Conservation (phyloP, 2,329 filamentous ascomycete genomes). For the Coniella lustricola region DNA sequence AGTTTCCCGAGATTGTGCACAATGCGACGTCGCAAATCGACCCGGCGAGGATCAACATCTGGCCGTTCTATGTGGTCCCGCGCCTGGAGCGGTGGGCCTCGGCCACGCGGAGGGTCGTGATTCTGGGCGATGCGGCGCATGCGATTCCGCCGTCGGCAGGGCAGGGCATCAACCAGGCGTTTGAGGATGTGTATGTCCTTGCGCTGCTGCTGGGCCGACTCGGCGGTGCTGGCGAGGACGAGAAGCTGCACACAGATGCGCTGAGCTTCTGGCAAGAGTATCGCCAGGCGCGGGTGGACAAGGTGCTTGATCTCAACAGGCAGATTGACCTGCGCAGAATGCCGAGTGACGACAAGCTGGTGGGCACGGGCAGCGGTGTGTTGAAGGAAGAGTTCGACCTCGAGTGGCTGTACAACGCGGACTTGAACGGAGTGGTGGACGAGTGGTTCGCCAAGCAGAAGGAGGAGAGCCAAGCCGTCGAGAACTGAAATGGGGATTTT, state of each 20-base stretch:
- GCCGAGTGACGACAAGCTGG: slow-evolving; percentile 26
- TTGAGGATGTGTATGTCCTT: slow-evolving; percentile 39
- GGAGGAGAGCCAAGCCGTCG: not conserved
- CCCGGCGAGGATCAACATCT: slow-evolving; percentile 33
- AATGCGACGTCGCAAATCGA: slow-evolving; percentile 27
- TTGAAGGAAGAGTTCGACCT: slow-evolving; percentile 22
- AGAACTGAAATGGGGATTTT: too few species aligned
- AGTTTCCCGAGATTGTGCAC: slow-evolving; percentile 30
- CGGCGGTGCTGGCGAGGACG: not conserved
- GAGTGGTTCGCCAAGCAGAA: not conserved
- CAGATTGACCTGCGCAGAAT: slow-evolving; percentile 41
- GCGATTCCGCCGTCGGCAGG: slow-evolving; percentile 41
- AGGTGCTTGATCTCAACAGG: slow-evolving; percentile 39
- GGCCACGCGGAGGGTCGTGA: slow-evolving; percentile 28
- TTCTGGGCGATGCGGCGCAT: slow-evolving; percentile 43
- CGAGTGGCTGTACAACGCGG: slow-evolving; percentile 35
- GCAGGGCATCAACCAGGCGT: slow-evolving; percentile 39
- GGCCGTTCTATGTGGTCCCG: slow-evolving; percentile 44
- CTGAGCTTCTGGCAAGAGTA: slow-evolving; percentile 37
- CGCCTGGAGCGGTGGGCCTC: slow-evolving; percentile 39
- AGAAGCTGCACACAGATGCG: not conserved
- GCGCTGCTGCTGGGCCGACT: slow-evolving; percentile 28
- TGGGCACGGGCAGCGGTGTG: slow-evolving; percentile 11
- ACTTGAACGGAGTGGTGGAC: slow-evolving; percentile 30
- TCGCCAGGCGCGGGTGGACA: slow-evolving; percentile 40